phyloP scores from a whole-genome alignment of 2,329 filamentous ascomycete species.

The Diaporthe sp. region DNA sequence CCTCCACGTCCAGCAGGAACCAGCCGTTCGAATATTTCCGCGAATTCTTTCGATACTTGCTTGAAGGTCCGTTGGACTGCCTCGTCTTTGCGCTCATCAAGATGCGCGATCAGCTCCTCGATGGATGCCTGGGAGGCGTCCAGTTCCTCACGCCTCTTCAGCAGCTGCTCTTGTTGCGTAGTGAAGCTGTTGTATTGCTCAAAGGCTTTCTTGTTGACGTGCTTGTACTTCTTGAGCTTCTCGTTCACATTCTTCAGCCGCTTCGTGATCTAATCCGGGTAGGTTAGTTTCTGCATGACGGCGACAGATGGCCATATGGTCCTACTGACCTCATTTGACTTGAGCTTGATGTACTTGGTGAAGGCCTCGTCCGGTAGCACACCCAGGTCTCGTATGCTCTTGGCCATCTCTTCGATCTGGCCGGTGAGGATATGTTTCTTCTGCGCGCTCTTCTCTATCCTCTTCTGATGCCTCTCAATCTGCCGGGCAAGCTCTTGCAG shows the following conservation, averaged over 20 bases:
- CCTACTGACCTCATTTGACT: constrained; percentile 78
- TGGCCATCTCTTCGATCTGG: constrained; percentile 84
- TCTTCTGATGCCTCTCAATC: constrained; percentile 89
- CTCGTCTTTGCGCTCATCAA: constrained; percentile 97
- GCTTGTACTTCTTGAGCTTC: constrained; percentile 93
- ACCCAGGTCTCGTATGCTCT: constrained; percentile 92
- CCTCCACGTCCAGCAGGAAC: constrained; percentile 94
- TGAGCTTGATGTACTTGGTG: constrained; percentile 88
- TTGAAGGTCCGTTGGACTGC: constrained; percentile 99
- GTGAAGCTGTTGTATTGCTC: constrained; percentile 99
- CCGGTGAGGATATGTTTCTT: constrained; percentile 85
- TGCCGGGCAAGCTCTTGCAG: constrained; percentile 82
- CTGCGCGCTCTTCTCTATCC: constrained; percentile 91
- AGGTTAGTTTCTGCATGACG: constrained; percentile 6
- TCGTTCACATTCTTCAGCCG: constrained; percentile 93
- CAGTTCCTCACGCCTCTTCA: constrained; percentile 87
- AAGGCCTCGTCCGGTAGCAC: constrained; percentile 95
- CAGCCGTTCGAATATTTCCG: constrained; percentile 92
- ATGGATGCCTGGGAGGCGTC: constrained; percentile 90
- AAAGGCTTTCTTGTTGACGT: constrained; percentile 99
- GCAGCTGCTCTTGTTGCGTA: constrained; percentile 87
- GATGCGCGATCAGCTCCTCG: constrained; percentile 89
- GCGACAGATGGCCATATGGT: background rate
- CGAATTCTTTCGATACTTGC: constrained; percentile 94
- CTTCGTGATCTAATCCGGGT: constrained; percentile 63